Percentiles rank a stretch among this genome's conserved stretches.
Evolutionary conservation across 345 rosid genomes (phyloP).

Genomic region (Odontarrhena argentea): DNA sequence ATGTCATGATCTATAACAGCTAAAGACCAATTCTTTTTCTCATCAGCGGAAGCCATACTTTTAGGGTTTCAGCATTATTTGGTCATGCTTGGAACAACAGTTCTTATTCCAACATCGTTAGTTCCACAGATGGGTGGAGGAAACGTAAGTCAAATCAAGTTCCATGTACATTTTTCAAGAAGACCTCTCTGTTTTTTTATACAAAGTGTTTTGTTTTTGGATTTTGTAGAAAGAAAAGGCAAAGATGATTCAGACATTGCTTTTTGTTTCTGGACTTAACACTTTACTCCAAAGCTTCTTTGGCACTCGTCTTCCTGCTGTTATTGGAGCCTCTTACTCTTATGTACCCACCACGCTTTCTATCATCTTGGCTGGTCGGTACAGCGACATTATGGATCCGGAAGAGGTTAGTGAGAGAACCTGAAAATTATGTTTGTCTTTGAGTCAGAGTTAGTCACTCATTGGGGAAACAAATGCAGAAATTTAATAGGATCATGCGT

Average conservation of each 20-base stretch:
- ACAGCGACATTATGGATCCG: slow-evolving; percentile 76
- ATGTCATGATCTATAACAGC: background rate
- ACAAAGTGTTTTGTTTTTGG: slow-evolving; percentile 22
- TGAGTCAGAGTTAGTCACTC: slow-evolving; percentile 4
- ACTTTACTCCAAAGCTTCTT: slow-evolving; percentile 75
- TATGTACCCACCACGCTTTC: slow-evolving; percentile 86
- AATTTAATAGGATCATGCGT: slow-evolving; percentile 85
- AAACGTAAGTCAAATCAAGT: slow-evolving; percentile 73
- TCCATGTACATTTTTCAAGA: background rate
- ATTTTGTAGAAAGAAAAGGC: slow-evolving; percentile 81
- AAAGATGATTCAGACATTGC: slow-evolving; percentile 87
- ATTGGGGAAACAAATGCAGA: slow-evolving; percentile 49
- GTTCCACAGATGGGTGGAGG: slow-evolving; percentile 99
- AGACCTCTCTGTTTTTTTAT: slow-evolving; percentile 26
- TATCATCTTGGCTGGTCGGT: slow-evolving; percentile 81
- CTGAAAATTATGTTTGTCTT: background rate
- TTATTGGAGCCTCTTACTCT: slow-evolving; percentile 80
- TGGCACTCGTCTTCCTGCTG: slow-evolving; percentile 93
- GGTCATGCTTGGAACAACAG: slow-evolving; percentile 97
- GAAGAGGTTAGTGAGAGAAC: slow-evolving; percentile 63
- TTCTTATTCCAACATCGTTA: slow-evolving; percentile 74
- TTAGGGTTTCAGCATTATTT: slow-evolving; percentile 95
- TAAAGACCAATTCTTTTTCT: background rate
- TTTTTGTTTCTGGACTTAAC: slow-evolving; percentile 88
- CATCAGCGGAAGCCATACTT: slow-evolving; percentile 89